A percentile compares a stretch with the other conserved stretches of the same genome.
These are phyloP conservation scores for Saccharomycodes ludwigii DNA, from an alignment of 805 yeast species.

Conservation along the genomic window DNA sequence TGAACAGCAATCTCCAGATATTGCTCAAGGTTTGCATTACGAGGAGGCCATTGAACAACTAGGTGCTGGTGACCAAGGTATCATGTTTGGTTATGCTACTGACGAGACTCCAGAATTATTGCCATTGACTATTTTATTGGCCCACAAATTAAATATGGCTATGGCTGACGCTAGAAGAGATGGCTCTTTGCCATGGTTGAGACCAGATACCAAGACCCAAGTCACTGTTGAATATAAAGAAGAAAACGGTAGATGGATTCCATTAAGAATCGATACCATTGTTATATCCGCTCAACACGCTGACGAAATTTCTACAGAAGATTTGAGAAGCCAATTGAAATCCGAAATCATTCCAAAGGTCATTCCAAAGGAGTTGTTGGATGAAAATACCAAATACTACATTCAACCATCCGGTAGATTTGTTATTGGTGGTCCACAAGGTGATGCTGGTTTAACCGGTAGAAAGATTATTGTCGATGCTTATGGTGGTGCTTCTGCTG, in stretches of 20 bases:
- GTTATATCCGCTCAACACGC: constrained; percentile 98
- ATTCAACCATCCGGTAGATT: constrained; percentile 99
- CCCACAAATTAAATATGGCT: constrained; percentile 94
- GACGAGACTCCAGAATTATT: constrained; percentile 97
- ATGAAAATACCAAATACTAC: constrained; percentile 92
- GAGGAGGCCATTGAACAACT: constrained; percentile 92
- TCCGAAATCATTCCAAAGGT: constrained; percentile 83
- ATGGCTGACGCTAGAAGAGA: constrained; percentile 96
- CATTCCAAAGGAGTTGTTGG: constrained; percentile 80
- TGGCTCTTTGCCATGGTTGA: constrained; percentile 89
- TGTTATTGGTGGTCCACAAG: constrained; percentile 99
- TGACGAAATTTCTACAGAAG: constrained; percentile 88
- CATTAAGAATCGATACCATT: constrained; percentile 93
- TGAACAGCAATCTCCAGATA: constrained; percentile 98
- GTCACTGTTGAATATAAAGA: constrained; percentile 94
- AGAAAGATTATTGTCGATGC: constrained; percentile 99
- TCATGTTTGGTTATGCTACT: constrained; percentile 99
- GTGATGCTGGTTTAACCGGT: constrained; percentile 99
- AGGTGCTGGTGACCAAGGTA: constrained; percentile 99
- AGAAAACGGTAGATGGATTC: constrained; percentile 91
- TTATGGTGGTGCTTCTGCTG: constrained; percentile 99
- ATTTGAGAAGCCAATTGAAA: constrained; percentile 66
- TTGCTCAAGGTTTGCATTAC: constrained; percentile 98
- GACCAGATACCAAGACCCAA: constrained; percentile 99
- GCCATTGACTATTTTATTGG: constrained; percentile 86